Base-by-base conservation (phyloP, 1,284 basidiomycete species). In the Pascua sp. region DNA sequence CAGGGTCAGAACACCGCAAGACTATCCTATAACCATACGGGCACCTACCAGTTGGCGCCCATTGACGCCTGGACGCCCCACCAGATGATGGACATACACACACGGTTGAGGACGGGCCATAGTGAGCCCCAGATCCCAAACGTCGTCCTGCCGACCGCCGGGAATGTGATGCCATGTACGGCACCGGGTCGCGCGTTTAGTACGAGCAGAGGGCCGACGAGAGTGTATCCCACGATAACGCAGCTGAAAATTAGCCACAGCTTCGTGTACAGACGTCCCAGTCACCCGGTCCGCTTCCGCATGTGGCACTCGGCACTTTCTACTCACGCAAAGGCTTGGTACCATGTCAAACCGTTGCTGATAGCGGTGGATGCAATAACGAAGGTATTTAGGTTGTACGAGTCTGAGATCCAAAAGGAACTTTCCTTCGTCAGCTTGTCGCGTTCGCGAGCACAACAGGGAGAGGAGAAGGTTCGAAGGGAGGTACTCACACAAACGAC, bases 21-120 rank as follows among this genome's bases (percentile, higher is more conserved):
- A 7, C 13, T 4, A 36, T 18, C 24, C 0, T 11, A 44, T 43
- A 12, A 17, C 17, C 10, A 36, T 8, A 8, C 1, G 5, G n/a
- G 17, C 2, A 55, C 57, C 51, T 45, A 59, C 57, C 69, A 70
- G 57, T 71, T 63, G 2, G 89, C 89, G 9, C 90, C 89, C 56
- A 92, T 87, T 76, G 86, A 88, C 0, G 87, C 81, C 68, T 90
- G 88, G 1, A 90, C 87, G 36, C 87, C 88, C 73, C 87, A 88
- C 87, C 87, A 89, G 55, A 89, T 81, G 64, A 83, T 83, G 49
- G 62, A 68, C 69, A 72, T 67, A 37, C 60, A 63, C 4, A 63
- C 64, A 53, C 65, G 61, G 49, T 53, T 51, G 40, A 60, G n/a
- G 1, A 56, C 47, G 9, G 42, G 47, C 47, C 45, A 56, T 49